Base-by-base conservation (phyloP, 2,329 filamentous ascomycete genomes). In the Apiospora koreana region DNA sequence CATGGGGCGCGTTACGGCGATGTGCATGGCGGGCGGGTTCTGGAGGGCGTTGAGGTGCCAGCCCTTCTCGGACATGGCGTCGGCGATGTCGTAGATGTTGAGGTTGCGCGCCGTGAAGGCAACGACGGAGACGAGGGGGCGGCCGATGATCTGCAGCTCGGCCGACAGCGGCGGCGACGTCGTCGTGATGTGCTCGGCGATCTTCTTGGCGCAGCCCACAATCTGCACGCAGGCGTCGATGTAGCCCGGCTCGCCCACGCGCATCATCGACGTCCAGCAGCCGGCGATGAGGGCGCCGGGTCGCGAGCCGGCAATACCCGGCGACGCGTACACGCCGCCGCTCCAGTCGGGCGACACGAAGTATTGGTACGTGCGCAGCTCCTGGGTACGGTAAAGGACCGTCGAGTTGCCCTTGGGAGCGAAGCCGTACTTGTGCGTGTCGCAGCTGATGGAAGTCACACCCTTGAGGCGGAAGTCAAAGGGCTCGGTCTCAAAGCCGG, bases 361-460 rank as follows among this genome's bases (percentile, higher is more conserved):
- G 86, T 99, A 99, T 82, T 99, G 96, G 82, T 97, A 95, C 70
- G 90, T 90, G 75, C 96, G 91, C 74, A 97, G 88, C 65, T 88
- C 84, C 43, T 91, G 88, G 64, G 90, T 93, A 76, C 96, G 94
- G 87, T 99, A 99, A 54, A 99, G 87, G 18, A 97, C 87, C 1
- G 94, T 96, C 68, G 93, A 96, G 87, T 97, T 99, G 75, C 96
- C 96, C 85, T 99, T 99, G 68, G 96, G 96, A 1, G 96, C 96
- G 79, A 99, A 99, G 46, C 96, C 96, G 80, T 99, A 99, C 82
- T 99, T 99, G 88, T 99, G 96, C 2, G 96, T 99, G 80, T 99
- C 96, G 81, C 95, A 97, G 75, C 91, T 94, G 81, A 99, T 98
- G 81, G 92, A 95, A 3, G 95, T 98, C 46, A 99, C 96, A 76